Conservation (phyloP, 2,329 filamentous ascomycete genomes). For the Nemania serpens region DNA sequence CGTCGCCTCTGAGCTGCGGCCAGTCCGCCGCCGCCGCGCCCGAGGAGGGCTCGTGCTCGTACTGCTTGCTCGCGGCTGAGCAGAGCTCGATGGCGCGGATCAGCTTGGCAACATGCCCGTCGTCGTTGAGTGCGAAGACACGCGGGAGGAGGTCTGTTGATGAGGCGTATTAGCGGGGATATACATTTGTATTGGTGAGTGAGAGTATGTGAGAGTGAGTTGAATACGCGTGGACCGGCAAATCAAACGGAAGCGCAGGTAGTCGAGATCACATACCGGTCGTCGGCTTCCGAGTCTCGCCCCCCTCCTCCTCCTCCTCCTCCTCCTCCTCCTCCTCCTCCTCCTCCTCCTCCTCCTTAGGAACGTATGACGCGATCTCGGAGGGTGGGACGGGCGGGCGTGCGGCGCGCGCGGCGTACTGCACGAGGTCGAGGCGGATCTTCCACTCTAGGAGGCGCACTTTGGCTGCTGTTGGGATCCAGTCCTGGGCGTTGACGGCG, state of each 20-base stretch:
- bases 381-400: conserved; percentile 63
- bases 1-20: conserved; percentile 58
- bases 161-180: background rate
- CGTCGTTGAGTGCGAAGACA: conserved; percentile 62
- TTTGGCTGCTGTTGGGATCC: conserved; percentile 65
- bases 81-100: conserved; percentile 71
- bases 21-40: conserved; percentile 49
- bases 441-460: conserved; percentile 80
- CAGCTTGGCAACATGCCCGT: conserved; percentile 82
- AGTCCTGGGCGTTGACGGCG: conserved; percentile 63
- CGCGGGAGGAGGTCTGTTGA: conserved; percentile 50
- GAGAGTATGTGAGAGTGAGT: background rate
- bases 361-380: conserved; percentile 64
- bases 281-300: conserved; percentile 42
- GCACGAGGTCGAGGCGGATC: conserved; percentile 71
- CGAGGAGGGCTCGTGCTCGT: conserved; percentile 36
- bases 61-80: conserved; percentile 55
- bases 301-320: no score
- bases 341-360: conserved; percentile 54
- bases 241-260: no score
- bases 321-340: no score
- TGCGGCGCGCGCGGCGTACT: conserved; percentile 74
- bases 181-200: background rate
- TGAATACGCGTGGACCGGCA: background rate
- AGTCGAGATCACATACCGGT: conserved; percentile 50